Conservation (phyloP, 768 basidiomycete species). For the Inosperma sp. region DNA sequence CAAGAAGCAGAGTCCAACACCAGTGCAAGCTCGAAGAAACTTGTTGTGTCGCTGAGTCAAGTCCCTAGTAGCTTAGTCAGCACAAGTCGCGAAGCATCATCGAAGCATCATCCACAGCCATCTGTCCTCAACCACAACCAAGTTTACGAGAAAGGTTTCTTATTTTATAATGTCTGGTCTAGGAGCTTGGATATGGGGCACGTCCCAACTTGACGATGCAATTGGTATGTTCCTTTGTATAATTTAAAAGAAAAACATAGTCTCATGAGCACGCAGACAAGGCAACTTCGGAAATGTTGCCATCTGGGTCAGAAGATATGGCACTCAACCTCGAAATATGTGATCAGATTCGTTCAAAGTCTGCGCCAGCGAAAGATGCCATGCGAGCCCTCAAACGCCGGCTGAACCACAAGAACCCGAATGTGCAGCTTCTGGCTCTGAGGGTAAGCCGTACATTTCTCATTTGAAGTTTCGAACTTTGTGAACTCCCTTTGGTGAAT, state of each 20-base stretch:
- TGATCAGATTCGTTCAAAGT: slow-evolving; percentile 93
- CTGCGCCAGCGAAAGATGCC: slow-evolving; percentile 77
- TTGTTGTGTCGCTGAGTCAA: too few species aligned
- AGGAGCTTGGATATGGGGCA: slow-evolving; percentile 74
- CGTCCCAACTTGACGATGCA: slow-evolving; percentile 77
- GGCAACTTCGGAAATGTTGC: slow-evolving; percentile 87
- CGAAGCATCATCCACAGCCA: background rate
- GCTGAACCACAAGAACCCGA: slow-evolving; percentile 91
- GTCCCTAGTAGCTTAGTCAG: slow-evolving; percentile 2
- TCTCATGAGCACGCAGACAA: slow-evolving; percentile 53
- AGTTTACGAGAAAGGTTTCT: background rate
- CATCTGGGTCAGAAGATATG: slow-evolving; percentile 82
- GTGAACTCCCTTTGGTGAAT: slow-evolving; percentile 6
- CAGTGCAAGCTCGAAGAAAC: too few species aligned
- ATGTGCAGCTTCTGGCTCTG: slow-evolving; percentile 86
- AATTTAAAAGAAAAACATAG: slow-evolving; percentile 22
- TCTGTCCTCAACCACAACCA: background rate
- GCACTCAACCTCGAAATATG: slow-evolving; percentile 93
- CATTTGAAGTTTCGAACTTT: slow-evolving; percentile 1
- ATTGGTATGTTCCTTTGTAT: slow-evolving; percentile 44
- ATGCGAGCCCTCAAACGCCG: slow-evolving; percentile 86
- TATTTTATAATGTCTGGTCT: slow-evolving; percentile 49
- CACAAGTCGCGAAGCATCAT: background rate
- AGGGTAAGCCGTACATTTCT: slow-evolving; percentile 54
- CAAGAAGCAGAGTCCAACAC: too few species aligned